phyloP scores from a whole-genome alignment of 495 filamentous ascomycete genomes.

The Tricharina praecox region DNA sequence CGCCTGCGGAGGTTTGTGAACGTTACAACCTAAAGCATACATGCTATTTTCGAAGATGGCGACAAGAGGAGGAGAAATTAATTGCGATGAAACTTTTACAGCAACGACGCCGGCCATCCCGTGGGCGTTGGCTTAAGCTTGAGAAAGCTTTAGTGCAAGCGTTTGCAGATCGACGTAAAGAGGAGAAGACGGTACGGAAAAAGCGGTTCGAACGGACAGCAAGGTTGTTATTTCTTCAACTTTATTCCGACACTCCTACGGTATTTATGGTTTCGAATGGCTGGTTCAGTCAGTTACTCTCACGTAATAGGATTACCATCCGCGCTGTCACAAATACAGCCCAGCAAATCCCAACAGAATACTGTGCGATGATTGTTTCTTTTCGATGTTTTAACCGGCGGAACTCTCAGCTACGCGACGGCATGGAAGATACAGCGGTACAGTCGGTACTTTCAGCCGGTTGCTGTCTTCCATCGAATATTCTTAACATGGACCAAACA shows the following conservation, averaged over 20 bases:
- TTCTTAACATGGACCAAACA: conserved; percentile 6
- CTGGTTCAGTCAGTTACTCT: not conserved
- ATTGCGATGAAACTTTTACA: not conserved
- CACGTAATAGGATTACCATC: not conserved
- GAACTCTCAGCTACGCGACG: not conserved
- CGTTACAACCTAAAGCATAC: too few species aligned
- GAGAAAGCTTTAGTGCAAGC: not conserved
- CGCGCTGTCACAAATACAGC: not conserved
- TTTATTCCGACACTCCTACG: not conserved
- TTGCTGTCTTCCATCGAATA: not conserved
- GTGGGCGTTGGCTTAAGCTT: not conserved
- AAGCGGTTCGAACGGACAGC: not conserved
- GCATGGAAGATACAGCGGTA: not conserved
- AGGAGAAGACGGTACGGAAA: not conserved
- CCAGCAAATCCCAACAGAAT: not conserved
- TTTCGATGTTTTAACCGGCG: conserved; percentile 1
- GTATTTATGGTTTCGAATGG: not conserved
- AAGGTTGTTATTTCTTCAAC: not conserved
- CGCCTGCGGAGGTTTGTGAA: too few species aligned
- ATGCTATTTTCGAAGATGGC: too few species aligned
- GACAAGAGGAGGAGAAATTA: too few species aligned
- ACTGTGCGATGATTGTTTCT: not conserved
- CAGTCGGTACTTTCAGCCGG: not conserved
- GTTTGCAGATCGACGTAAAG: not conserved
- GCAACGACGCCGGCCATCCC: not conserved